These are phyloP conservation scores for Pseudogymnoascus sp. DNA, from an alignment of 2,329 filamentous ascomycete genomes.

Conservation along the genomic window DNA sequence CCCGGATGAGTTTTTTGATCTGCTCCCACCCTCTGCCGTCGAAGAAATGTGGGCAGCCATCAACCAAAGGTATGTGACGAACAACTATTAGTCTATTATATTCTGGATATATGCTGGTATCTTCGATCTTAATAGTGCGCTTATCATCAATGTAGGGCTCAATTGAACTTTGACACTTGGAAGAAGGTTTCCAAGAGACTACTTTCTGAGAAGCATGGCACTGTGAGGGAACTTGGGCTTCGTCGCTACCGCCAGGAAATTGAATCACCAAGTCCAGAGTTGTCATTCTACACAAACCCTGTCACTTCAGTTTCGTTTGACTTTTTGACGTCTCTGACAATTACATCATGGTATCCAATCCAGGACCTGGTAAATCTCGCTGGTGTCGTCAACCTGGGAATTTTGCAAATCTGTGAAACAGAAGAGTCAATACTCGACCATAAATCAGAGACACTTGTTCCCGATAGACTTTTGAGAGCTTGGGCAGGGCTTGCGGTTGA, in stretches of 20 bases:
- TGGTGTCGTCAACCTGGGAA: slow-evolving; percentile 23
- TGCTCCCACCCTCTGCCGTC: slow-evolving; percentile 8
- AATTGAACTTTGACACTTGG: slow-evolving; percentile 23
- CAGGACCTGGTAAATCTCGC: slow-evolving; percentile 24
- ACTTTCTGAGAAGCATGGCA: slow-evolving; percentile 14
- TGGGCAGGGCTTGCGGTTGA: slow-evolving; percentile 23
- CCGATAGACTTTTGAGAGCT: slow-evolving; percentile 24
- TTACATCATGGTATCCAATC: slow-evolving; percentile 20
- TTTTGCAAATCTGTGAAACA: slow-evolving; percentile 23
- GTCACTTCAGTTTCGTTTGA: slow-evolving; percentile 23
- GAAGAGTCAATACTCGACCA: neutral
- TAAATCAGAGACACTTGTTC: neutral
- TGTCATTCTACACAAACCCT: slow-evolving; percentile 21
- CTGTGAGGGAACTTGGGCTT: slow-evolving; percentile 14
- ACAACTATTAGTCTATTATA: neutral
- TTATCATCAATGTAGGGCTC: slow-evolving; percentile 14
- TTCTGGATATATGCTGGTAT: neutral
- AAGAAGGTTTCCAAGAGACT: slow-evolving; percentile 21
- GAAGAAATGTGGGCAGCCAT: slow-evolving; percentile 19
- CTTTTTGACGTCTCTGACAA: slow-evolving; percentile 25
- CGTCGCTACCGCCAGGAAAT: slow-evolving; percentile 21
- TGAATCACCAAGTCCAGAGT: slow-evolving; percentile 15
- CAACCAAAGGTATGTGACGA: slow-evolving; percentile 17
- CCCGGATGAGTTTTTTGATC: neutral
- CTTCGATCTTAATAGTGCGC: neutral